Percentiles rank a stretch among this genome's conserved stretches.
These are phyloP conservation scores for Microascus cirrosus DNA, from an alignment of 2,329 filamentous ascomycete species.

Conservation along the genomic window DNA sequence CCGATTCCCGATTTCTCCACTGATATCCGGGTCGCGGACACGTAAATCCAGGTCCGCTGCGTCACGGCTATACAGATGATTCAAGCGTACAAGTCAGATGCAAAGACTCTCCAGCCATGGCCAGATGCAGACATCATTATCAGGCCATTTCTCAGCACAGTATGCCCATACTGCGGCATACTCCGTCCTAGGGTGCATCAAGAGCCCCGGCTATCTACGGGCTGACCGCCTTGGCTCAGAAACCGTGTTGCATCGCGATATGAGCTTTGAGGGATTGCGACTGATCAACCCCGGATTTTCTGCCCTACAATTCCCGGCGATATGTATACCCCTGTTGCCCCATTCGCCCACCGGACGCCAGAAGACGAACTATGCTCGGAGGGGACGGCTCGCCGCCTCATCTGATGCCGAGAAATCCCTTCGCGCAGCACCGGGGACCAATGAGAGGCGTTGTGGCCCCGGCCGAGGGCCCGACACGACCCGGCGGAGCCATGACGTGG, in stretches of 20 bases:
- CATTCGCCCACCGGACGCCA: not conserved
- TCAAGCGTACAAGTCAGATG: not conserved
- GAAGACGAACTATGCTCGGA: not conserved
- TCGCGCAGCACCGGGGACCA: not conserved
- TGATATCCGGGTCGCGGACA: not conserved
- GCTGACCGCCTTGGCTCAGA: not conserved
- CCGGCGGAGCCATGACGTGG: not conserved
- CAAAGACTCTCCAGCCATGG: not conserved
- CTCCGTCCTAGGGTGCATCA: not conserved
- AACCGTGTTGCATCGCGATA: not conserved
- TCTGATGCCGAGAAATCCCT: constrained; percentile 3
- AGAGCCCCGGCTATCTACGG: not conserved
- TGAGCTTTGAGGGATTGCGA: not conserved
- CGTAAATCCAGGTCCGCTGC: not conserved
- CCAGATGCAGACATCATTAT: not conserved
- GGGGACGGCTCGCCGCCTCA: not conserved
- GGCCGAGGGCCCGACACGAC: not conserved
- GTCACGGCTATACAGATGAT: not conserved
- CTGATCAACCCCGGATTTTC: constrained; percentile 4
- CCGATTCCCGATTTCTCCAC: not conserved
- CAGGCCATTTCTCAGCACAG: not conserved
- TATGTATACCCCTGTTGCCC: not conserved
- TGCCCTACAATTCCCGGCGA: constrained; percentile 5
- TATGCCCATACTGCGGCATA: not conserved
- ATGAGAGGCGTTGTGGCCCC: not conserved